A percentile compares a stretch with the other conserved stretches of the same genome.
These are phyloP conservation scores for Huntiella omanensis DNA, from an alignment of 2,329 filamentous ascomycete species.

Conservation along the genomic window DNA sequence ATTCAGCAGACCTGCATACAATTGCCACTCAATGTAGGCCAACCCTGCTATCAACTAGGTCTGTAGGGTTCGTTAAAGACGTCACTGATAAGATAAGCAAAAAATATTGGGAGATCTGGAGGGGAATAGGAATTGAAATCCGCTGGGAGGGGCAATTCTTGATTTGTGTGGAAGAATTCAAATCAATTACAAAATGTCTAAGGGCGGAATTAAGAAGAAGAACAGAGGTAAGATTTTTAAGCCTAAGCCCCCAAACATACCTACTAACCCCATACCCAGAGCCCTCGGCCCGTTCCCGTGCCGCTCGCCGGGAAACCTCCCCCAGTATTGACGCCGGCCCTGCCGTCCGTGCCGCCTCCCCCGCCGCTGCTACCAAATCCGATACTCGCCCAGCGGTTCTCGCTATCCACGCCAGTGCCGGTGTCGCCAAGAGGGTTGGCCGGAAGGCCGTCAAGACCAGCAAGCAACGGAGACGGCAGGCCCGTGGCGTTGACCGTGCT, in stretches of 20 bases:
- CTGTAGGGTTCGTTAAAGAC: no score
- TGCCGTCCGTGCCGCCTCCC: conserved; percentile 7
- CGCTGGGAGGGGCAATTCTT: no score
- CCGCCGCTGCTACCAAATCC: conserved; percentile 4
- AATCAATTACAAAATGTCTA: conserved; percentile 8
- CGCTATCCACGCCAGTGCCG: conserved; percentile 45
- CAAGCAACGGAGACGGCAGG: conserved; percentile 35
- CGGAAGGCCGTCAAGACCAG: conserved; percentile 35
- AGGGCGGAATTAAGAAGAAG: conserved; percentile 11
- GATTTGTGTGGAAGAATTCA: no score
- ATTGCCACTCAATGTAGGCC: no score
- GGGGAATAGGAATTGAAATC: no score
- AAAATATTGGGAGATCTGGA: no score
- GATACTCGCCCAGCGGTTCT: conserved; percentile 44
- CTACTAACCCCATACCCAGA: conserved; percentile 3
- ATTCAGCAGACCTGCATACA: no score
- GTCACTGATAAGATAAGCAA: no score
- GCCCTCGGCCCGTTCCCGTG: conserved; percentile 8
- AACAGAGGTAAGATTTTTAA: conserved; percentile 4
- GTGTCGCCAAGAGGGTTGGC: conserved; percentile 44
- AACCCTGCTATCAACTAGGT: no score
- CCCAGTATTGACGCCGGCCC: conserved; percentile 8
- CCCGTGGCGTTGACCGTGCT: conserved; percentile 38
- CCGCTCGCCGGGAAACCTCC: conserved; percentile 10
- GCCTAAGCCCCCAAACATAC: background rate